Evolutionary conservation across 176 grass and related monocot genomes (phyloP).

Genomic region (Musa acuminata): DNA sequence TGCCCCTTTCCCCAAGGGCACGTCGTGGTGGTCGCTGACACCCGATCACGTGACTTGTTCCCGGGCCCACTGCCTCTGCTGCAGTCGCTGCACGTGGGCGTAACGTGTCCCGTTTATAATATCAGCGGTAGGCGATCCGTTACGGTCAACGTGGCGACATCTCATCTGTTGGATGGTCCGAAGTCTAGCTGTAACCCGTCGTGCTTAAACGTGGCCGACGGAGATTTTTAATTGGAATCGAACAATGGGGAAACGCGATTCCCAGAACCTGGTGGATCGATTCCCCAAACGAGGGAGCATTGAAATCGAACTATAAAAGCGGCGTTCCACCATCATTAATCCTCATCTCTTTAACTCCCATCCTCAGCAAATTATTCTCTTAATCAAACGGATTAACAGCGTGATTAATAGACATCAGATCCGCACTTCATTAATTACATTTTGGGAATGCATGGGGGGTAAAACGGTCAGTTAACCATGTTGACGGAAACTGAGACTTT

Average conservation of each 20-base stretch:
- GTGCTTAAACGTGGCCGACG: conserved; percentile 24
- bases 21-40: too few species aligned
- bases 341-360: not conserved
- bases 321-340: not conserved
- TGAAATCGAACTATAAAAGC: conserved; percentile 11
- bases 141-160: conserved; percentile 11
- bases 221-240: not conserved
- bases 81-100: too few species aligned
- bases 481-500: not conserved
- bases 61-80: too few species aligned
- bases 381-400: not conserved
- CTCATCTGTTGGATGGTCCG: not conserved
- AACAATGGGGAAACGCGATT: not conserved
- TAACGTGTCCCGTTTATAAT: too few species aligned
- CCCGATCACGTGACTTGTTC: too few species aligned
- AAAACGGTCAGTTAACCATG: not conserved
- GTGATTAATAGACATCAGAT: not conserved
- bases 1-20: too few species aligned
- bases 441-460: too few species aligned
- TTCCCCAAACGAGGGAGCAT: not conserved
- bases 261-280: conserved; percentile 5
- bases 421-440: too few species aligned
- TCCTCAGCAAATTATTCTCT: not conserved
- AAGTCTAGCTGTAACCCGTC: conserved; percentile 26
- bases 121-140: too few species aligned